Evolutionary conservation across 768 basidiomycete species (phyloP), one percentile per base, ranked within the genome.

Genomic region (Suillus paluster): DNA sequence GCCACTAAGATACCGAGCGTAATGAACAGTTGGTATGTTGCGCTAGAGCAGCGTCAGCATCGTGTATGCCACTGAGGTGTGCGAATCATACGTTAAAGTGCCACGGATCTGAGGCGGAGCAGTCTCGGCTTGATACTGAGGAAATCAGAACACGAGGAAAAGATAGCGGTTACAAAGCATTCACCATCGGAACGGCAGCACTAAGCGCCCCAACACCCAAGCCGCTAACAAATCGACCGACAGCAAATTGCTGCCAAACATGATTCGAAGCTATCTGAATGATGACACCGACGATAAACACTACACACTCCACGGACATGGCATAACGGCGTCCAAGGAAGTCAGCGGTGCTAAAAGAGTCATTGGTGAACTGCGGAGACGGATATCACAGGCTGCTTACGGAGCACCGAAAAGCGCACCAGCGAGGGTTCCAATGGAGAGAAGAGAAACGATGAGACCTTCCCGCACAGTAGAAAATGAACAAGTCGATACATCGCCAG

Each of bases 41-140:
- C 84, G 19, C 68, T 66, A 65, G 62, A 46, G 25, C 38, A 52
- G 19, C 9, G 44, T 17, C 63, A 27, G 33, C 57, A 8, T 4
- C 12, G 0, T 33, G 15, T 58, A 64, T 71, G 33, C 56, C 11
- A 23, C 39, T 19, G 56, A n/a, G 36, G 12, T 1, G 41, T 39
- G n/a, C 36, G 45, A 2, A 12, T 48, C 60, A 44, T 56, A 75
- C 39, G 87, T 89, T 34, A 89, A 74, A 1, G 88, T 84, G 4
- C 91, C 90, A 58, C 90, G 83, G 60, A 92, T 86, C 64, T 90
- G 84, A 12, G 86, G 79, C 14, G 90, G 91, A 0, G 88, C 89
- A 0, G 86, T 87, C 72, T 91, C 89, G 10, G 87, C 86, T 81
- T 89, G 86, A 71, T 88, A 90, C 81, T 84, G 55, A 36, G 42